Conservation (phyloP, 352 stramenopile species). For the Plasmopara viticola region DNA sequence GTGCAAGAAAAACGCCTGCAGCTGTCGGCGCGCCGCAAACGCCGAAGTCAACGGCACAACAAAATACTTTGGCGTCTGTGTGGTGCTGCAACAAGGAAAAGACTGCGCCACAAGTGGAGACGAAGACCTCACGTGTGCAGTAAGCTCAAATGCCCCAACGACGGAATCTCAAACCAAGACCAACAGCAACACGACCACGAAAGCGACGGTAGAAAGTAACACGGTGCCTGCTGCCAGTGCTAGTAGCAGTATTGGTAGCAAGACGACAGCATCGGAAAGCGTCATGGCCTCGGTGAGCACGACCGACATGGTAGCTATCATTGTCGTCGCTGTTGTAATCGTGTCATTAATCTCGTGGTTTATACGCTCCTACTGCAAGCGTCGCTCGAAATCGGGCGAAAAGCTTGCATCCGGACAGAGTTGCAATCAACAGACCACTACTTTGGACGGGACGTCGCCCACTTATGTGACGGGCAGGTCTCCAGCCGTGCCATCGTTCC, state of each 20-base stretch:
- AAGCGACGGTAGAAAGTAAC: slow-evolving; percentile 18
- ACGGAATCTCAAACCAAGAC: slow-evolving; percentile 13
- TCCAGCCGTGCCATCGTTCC: slow-evolving; percentile 23
- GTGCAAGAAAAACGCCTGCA: slow-evolving; percentile 31
- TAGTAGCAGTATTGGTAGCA: slow-evolving; percentile 4
- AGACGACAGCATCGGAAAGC: slow-evolving; percentile 2
- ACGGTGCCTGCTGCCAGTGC: background rate
- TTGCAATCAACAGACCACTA: slow-evolving; percentile 5
- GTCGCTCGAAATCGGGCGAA: slow-evolving; percentile 6
- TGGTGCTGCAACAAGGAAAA: slow-evolving; percentile 17
- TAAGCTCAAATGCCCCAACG: slow-evolving; percentile 3
- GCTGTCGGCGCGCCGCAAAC: slow-evolving; percentile 17
- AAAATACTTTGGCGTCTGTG: slow-evolving; percentile 27
- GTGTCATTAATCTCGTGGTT: slow-evolving; percentile 27
- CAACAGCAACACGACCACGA: slow-evolving; percentile 4
- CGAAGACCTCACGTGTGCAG: slow-evolving; percentile 24
- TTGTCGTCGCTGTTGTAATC: slow-evolving; percentile 25
- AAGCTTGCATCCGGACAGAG: slow-evolving; percentile 15
- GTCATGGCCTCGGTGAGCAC: slow-evolving; percentile 18
- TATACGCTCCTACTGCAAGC: slow-evolving; percentile 21
- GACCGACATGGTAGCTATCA: slow-evolving; percentile 22
- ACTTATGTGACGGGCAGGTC: slow-evolving; percentile 19
- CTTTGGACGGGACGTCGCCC: slow-evolving; percentile 17
- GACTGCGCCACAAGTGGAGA: slow-evolving; percentile 21
- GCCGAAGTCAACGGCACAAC: slow-evolving; percentile 14